Base-by-base conservation (phyloP, 169 alveolate species). In the Cryptosporidium sp. region DNA sequence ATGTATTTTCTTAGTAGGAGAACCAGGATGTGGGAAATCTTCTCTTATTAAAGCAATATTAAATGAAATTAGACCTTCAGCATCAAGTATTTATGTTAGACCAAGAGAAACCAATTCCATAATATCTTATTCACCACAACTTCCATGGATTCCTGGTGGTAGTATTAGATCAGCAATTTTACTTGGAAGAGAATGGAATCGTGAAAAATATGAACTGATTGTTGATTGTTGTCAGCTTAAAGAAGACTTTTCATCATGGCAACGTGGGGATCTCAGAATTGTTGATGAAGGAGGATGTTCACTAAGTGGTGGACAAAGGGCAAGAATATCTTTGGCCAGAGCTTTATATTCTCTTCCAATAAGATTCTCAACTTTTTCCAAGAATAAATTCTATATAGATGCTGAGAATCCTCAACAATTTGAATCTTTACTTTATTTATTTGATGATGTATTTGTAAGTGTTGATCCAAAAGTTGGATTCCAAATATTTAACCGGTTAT, bases 241-340 rank as follows among this genome's bases (percentile, higher is more conserved):
- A 12, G 86, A 84, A 23, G 97, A 95, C 71, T 91, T 94, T 61
- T 73, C 74, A 70, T 50, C 92, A 3, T 92, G 94, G 92, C 91
- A 75, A 21, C 73, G 70, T 41, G 94, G 95, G 16, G 97, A 95
- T 74, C 61, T 92, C 29, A 91, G 97, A 7, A 70, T 91, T 58
- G 93, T 95, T 8, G 97, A 96, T 33, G 97, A 94, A 84, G 96
- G 94, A 85, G 97, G 97, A 9, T 85, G 91, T n/a, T 94, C 93
- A 85, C 71, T 97, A 61, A 93, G 97, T 86, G 98, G 98, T 70
- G 99, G 99, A 0, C 97, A 97, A 86, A 93, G 97, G 16, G 98
- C 97, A 0, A 93, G 99, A 75, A 85, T 97, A 12, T 91, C 96
- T 73, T 92, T 97, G 70, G 98, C 99, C 6, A 71, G 99, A 61